A percentile compares a stretch with the other conserved stretches of the same genome.
Evolutionary conservation across 2,329 filamentous ascomycete species (phyloP).

Genomic region (Atkinsonella texensis): DNA sequence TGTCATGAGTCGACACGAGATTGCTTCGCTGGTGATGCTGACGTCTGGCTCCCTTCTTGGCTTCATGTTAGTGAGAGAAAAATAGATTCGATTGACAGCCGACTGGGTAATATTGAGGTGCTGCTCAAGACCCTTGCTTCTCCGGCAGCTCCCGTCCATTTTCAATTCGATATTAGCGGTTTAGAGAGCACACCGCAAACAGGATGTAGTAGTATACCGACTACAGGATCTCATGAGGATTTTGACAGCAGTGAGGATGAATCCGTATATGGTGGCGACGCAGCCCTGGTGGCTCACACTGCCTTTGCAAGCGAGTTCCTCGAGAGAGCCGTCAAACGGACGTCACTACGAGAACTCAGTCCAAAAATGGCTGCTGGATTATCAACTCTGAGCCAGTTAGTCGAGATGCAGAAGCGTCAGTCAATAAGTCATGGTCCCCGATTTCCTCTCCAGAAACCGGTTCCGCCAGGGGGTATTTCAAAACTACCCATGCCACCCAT

Average conservation of each 20-base stretch:
- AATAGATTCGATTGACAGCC: constrained; percentile 35
- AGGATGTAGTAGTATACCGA: constrained; percentile 13
- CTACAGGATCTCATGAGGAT: constrained; percentile 19
- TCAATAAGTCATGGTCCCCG: constrained; percentile 29
- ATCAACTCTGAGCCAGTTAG: constrained; percentile 38
- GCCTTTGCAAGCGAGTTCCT: constrained; percentile 43
- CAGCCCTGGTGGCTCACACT: constrained; percentile 36
- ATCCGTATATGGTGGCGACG: constrained; percentile 33
- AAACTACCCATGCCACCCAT: constrained; percentile 44
- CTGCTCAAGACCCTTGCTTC: constrained; percentile 27
- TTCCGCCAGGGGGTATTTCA: constrained; percentile 33
- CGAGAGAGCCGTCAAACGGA: constrained; percentile 38
- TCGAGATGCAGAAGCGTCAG: constrained; percentile 34
- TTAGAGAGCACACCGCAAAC: constrained; percentile 15
- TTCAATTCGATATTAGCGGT: constrained; percentile 12
- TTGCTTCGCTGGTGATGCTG: not conserved
- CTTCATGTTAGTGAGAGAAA: constrained; percentile 34
- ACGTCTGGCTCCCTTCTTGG: not conserved
- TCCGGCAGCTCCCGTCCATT: constrained; percentile 10
- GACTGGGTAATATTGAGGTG: constrained; percentile 32
- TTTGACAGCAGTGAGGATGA: constrained; percentile 29
- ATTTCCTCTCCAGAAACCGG: constrained; percentile 32
- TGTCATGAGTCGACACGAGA: not conserved
- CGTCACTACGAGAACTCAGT: constrained; percentile 31
- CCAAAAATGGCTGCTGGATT: constrained; percentile 42